Base-by-base conservation (phyloP, 192 early-diverging fungal species). In the Backusella tarrabulga region DNA sequence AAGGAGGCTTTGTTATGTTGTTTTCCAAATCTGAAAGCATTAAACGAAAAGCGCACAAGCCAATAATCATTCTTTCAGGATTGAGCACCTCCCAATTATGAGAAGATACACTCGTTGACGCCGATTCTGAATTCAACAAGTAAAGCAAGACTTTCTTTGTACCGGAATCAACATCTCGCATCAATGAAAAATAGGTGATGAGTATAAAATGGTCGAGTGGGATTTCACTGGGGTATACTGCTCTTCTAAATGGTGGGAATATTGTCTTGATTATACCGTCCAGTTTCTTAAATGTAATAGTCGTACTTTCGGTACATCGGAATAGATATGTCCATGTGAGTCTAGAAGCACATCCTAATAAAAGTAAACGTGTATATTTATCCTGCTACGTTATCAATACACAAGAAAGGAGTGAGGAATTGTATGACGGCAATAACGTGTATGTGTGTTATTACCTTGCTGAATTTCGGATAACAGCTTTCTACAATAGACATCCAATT, bases 271-370 rank as follows among this genome's bases (percentile, higher is more conserved):
- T 79, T 32, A 95, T 85, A 1, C 63, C 77, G 52, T 90, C 90
- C 17, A 94, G 77, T 15, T 83, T 86, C 52, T 87, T 82, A 75
- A 87, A 84, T 2, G 85, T 86, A 2, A 80, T 80, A 9, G 79
- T 81, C 0, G 76, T 87, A 34, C 90, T 83, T 75, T 97, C 97
- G 1, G 87, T 89, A 76, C 93, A 97, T 63, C 97, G 92, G 80
- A 96, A 98, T 23, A 99, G 80, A 78, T 96, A 97, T 15, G 95
- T 94, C 98, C 98, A 99, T 23, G 96, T 78, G 54, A 99, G 84
- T 5, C 96, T 92, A 36, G 89, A 83, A 3, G 97, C 83, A 66
- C 92, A 96, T 8, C 90, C 90, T 71, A 99, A 79, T 0, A 95
- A 92, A 19, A 96, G 89, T 21, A 87, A 85, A 2, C 94, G 88